A percentile compares a stretch with the other conserved stretches of the same genome.
phyloP scores from a whole-genome alignment of 2,329 filamentous ascomycete genomes.

The Ceratocystiopsis sp. region DNA sequence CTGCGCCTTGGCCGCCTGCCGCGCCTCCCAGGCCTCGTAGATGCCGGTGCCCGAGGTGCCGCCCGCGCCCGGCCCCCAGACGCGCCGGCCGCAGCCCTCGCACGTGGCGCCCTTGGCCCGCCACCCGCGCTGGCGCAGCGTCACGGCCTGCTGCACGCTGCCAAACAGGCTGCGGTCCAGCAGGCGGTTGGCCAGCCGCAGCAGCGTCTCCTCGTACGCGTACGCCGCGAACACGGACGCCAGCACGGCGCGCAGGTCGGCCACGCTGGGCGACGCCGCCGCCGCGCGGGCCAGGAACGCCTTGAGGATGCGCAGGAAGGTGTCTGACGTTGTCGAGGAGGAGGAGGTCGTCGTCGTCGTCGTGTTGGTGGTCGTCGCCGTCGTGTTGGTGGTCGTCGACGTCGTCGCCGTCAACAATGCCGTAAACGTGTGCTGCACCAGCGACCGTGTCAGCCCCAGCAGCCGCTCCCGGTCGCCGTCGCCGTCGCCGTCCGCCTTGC shows the following conservation, averaged over 20 bases:
- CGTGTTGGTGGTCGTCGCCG: conserved; percentile 26
- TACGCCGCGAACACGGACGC: conserved; percentile 88
- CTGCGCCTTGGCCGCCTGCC: conserved; percentile 29
- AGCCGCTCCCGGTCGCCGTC: conserved; percentile 40
- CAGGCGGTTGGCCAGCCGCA: conserved; percentile 69
- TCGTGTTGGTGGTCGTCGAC: conserved; percentile 11
- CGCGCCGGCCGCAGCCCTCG: conserved; percentile 63
- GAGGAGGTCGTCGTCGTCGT: conserved; percentile 31
- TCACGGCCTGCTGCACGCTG: conserved; percentile 58
- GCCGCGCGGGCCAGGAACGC: conserved; percentile 77
- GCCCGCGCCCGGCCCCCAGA: conserved; percentile 72
- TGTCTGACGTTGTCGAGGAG: conserved; percentile 32
- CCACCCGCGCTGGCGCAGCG: conserved; percentile 73
- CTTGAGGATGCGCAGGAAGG: conserved; percentile 71
- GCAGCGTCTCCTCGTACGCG: conserved; percentile 80
- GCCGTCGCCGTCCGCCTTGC: not conserved
- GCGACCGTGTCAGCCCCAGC: conserved; percentile 49
- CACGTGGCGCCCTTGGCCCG: conserved; percentile 72
- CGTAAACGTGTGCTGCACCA: conserved; percentile 84
- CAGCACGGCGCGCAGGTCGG: conserved; percentile 72
- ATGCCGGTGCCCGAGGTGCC: conserved; percentile 26
- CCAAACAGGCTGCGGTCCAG: conserved; percentile 80
- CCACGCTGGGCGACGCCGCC: conserved; percentile 64
- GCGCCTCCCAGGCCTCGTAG: conserved; percentile 68
- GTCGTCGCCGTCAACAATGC: conserved; percentile 47